Evolutionary conservation across 345 rosid species (phyloP), one percentile per base, ranked within the genome.

Genomic region (Luvunga scandens): DNA sequence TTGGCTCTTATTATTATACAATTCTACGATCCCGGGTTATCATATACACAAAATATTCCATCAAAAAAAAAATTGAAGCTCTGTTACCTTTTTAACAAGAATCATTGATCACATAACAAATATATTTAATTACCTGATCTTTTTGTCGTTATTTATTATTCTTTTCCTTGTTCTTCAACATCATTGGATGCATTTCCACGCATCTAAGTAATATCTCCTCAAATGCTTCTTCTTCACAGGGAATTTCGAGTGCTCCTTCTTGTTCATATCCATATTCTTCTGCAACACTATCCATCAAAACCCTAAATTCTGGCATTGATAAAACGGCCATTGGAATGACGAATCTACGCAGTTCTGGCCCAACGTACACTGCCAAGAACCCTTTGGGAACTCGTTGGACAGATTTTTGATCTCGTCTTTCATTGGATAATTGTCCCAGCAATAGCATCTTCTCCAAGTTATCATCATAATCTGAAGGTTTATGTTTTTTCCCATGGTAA

Each of bases 221-320:
- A 78, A 91, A 92, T 16, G 84, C 83, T 66, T 84, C 77, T 73
- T 85, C 89, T 6, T 89, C 92, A 69, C 97, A 90, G 19, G 92
- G 93, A 62, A 92, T 61, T 78, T 79, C 86, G 56, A 92, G 83
- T 31, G 88, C 92, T 38, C 89, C 89, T 61, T 86, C 85, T 57
- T 89, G 91, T 16, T 87, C 86, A 73, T 80, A 91, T 3, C 92
- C 94, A 81, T 87, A 86, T 85, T 92, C 91, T 36, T 89, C 91
- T 0, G 89, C 94, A 73, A 69, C 87, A 78, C 61, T 76, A 25
- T 92, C 97, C 97, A 92, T 92, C 81, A 92, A 83, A 45, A 16
- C 78, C 85, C 70, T 80, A 68, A 92, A 86, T 27, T 89, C 93
- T 0, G 94, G 94, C 79, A 66, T 83, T 2, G 90, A 68, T 71